phyloP scores from a whole-genome alignment of 2,329 filamentous ascomycete species.

The Calycina herbarum region DNA sequence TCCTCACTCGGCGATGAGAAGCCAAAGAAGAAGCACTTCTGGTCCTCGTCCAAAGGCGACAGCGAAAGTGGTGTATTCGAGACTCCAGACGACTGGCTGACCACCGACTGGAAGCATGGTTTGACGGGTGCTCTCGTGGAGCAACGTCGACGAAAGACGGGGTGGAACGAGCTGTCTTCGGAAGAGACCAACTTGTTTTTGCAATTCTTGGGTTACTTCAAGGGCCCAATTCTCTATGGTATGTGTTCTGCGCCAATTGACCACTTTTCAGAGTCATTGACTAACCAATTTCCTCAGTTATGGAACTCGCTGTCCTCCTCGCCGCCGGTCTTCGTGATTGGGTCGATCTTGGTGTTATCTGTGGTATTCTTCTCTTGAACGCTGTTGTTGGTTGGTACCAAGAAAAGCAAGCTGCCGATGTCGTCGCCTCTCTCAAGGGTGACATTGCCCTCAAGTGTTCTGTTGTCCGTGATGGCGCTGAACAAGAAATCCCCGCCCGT shows the following conservation, averaged over 20 bases:
- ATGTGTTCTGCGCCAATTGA: slow-evolving; percentile 39
- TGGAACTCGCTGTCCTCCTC: slow-evolving; percentile 74
- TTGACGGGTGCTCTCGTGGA: slow-evolving; percentile 61
- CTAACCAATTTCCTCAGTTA: slow-evolving; percentile 50
- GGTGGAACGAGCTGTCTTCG: slow-evolving; percentile 70
- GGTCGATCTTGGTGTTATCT: slow-evolving; percentile 77
- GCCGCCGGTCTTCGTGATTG: slow-evolving; percentile 74
- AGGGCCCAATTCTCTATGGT: slow-evolving; percentile 76
- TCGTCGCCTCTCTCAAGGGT: slow-evolving; percentile 72
- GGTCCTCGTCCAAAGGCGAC: slow-evolving; percentile 51
- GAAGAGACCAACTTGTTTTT: slow-evolving; percentile 76
- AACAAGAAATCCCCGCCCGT: slow-evolving; percentile 69
- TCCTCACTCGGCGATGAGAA: slow-evolving; percentile 44
- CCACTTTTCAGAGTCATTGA: background rate
- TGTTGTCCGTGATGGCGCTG: slow-evolving; percentile 66
- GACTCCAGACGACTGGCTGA: slow-evolving; percentile 65
- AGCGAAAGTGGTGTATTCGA: slow-evolving; percentile 40
- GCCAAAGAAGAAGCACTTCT: slow-evolving; percentile 53
- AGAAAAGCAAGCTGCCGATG: slow-evolving; percentile 77
- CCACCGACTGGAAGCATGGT: slow-evolving; percentile 66
- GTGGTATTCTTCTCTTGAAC: slow-evolving; percentile 73
- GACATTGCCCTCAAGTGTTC: slow-evolving; percentile 75
- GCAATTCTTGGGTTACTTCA: slow-evolving; percentile 76
- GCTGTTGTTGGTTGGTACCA: slow-evolving; percentile 78
- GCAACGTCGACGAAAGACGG: slow-evolving; percentile 61